These are phyloP conservation scores for Pseudogymnoascus sp. DNA, from an alignment of 2,329 filamentous ascomycete species.

Conservation along the genomic window DNA sequence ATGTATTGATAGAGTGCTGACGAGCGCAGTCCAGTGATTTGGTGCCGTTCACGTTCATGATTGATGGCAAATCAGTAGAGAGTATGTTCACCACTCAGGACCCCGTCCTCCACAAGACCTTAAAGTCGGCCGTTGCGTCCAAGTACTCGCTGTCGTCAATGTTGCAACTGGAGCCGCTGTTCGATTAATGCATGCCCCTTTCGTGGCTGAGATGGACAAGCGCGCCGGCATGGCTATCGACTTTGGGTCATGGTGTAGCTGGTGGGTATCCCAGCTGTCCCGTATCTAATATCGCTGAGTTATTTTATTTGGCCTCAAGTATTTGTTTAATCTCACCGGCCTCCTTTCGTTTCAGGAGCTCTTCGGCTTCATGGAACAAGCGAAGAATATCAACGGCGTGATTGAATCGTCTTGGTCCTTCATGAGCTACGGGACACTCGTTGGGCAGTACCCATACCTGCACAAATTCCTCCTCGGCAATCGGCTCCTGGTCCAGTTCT, in stretches of 20 bases:
- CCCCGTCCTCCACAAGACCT: too few species aligned
- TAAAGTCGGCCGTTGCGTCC: constrained; percentile 33
- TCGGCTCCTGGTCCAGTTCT: background rate
- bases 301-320: background rate
- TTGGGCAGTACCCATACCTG: constrained; percentile 9
- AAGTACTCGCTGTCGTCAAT: constrained; percentile 41
- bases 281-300: background rate
- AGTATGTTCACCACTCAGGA: constrained; percentile 17
- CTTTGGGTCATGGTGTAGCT: background rate
- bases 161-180: constrained; percentile 39
- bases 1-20: background rate
- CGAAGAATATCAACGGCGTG: constrained; percentile 12
- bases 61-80: background rate
- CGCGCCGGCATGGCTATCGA: background rate
- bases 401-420: constrained; percentile 9
- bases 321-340: constrained; percentile 15
- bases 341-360: constrained; percentile 10
- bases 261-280: background rate
- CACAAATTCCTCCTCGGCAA: constrained; percentile 6
- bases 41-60: background rate
- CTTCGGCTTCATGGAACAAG: constrained; percentile 14
- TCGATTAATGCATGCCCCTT: constrained; percentile 37
- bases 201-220: constrained; percentile 29
- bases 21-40: background rate
- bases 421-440: background rate